Percentiles rank a stretch among this genome's conserved stretches.
These are phyloP conservation scores for Mucor lusitanicus DNA, from an alignment of 371 early-diverging fungal genomes.

Conservation along the genomic window DNA sequence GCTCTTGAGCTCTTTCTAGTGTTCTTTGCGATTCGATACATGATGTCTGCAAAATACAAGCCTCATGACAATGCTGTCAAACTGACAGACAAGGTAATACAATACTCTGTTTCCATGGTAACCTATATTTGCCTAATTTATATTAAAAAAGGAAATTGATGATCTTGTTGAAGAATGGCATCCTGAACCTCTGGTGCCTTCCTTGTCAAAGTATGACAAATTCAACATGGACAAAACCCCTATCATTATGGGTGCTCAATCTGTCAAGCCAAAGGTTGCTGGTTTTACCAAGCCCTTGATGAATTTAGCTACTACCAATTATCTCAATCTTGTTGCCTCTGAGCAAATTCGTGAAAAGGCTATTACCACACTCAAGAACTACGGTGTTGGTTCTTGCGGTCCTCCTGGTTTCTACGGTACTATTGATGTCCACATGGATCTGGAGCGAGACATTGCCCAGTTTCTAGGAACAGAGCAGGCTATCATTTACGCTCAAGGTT, in stretches of 20 bases:
- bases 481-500: slow-evolving; percentile 98
- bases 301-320: slow-evolving; percentile 90
- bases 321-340: slow-evolving; percentile 78
- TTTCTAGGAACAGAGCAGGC: slow-evolving; percentile 90
- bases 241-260: slow-evolving; percentile 70
- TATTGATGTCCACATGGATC: slow-evolving; percentile 94
- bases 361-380: slow-evolving; percentile 86
- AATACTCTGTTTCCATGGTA: background rate
- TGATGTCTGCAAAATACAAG: slow-evolving; percentile 83
- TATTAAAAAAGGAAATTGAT: slow-evolving; percentile 47
- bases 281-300: slow-evolving; percentile 61
- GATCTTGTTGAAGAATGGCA: slow-evolving; percentile 96
- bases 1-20: slow-evolving; percentile 86
- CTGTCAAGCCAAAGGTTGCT: slow-evolving; percentile 57
- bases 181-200: slow-evolving; percentile 93
- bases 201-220: slow-evolving; percentile 70
- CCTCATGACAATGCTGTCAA: slow-evolving; percentile 81
- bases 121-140: background rate
- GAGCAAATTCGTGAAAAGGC: slow-evolving; percentile 86
- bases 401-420: slow-evolving; percentile 99
- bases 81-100: slow-evolving; percentile 80
- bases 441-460: slow-evolving; percentile 90
- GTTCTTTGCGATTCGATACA: slow-evolving; percentile 88
- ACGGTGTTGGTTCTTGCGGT: slow-evolving; percentile 99
- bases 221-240: slow-evolving; percentile 81